phyloP scores from a whole-genome alignment of 805 yeast genomes.

The Sporopachydermia lactativora region DNA sequence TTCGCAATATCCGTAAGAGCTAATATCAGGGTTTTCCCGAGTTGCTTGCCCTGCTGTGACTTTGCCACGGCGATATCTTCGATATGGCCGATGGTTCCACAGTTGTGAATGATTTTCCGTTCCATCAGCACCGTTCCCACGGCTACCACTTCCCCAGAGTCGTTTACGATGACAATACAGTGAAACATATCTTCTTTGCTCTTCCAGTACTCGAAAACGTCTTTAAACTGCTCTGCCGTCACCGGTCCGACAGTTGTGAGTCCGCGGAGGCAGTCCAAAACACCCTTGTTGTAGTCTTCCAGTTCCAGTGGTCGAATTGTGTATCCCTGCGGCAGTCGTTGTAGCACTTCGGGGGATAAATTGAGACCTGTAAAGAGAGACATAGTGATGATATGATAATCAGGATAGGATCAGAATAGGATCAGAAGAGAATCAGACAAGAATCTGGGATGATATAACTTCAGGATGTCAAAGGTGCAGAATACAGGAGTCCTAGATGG shows the following conservation, averaged over 20 bases:
- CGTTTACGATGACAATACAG: conserved; percentile 52
- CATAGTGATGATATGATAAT: background rate
- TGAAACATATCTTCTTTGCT: conserved; percentile 37
- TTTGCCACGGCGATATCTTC: conserved; percentile 81
- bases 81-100: conserved; percentile 84
- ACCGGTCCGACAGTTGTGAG: conserved; percentile 79
- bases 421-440: too few species aligned
- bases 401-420: too few species aligned
- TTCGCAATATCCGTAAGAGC: conserved; percentile 46
- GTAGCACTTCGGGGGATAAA: background rate
- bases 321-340: conserved; percentile 49
- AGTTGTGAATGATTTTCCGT: conserved; percentile 66
- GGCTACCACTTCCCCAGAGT: conserved; percentile 47
- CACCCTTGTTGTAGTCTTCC: conserved; percentile 49
- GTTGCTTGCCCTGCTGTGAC: conserved; percentile 67
- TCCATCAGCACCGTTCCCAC: conserved; percentile 76
- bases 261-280: conserved; percentile 44
- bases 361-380: background rate
- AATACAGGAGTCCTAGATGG: too few species aligned
- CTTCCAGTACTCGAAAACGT: conserved; percentile 46
- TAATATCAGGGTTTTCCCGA: conserved; percentile 58
- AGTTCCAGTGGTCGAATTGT: conserved; percentile 39
- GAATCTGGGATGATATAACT: too few species aligned
- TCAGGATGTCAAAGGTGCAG: too few species aligned
- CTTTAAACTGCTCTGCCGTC: conserved; percentile 31